Base-by-base conservation (phyloP, 2,329 filamentous ascomycete species). In the Aureobasidium lini region DNA sequence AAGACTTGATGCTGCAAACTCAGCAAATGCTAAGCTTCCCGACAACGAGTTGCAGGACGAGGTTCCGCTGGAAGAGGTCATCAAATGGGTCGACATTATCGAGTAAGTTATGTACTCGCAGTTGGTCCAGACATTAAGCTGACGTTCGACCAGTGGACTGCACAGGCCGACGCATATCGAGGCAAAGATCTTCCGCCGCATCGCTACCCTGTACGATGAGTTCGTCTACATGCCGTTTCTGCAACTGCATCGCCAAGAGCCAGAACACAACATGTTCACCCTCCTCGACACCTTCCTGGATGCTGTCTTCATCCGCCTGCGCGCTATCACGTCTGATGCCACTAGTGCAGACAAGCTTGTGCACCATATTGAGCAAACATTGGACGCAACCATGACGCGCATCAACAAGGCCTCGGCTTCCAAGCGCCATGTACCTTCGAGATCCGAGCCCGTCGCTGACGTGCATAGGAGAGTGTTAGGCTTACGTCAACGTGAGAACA, bases 401-500 rank as follows among this genome's bases (percentile, higher is more conserved):
- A 16, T 36, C 5, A 23, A 31, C 28, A 52, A 28, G 4, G 18
- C 37, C 23, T 15, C 23, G 4, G 18, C 37, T 28, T 15, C 23
- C 10, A 48, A 32, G 34, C 36, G 29, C 13, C 59, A 60, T 43
- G 10, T 43, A 4, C 42, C 59, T 5, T 54, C 47, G n/a, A 48
- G 42, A 23, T 60, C 59, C 11, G 16, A 39, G 32, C 59, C 50
- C n/a, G 34, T 48, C 7, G 36, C 36, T 5, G 13, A n/a, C 8
- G 47, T n/a, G 3, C 40, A 42, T 9, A 47, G 28, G 23, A 23
- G 23, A 29, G 10, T 36, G 23, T 13, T 28, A 9, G 32, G 5
- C 7, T 8, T 49, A 18, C 59, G 62, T n/a, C 63, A 64, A 34
- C 59, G 65, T 29, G 64, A 66, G 16, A 62, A 66, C 8, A 66